A percentile compares a stretch with the other conserved stretches of the same genome.
Conservation (phyloP, 208 protist genomes). For the Phytomonas serpens region DNA sequence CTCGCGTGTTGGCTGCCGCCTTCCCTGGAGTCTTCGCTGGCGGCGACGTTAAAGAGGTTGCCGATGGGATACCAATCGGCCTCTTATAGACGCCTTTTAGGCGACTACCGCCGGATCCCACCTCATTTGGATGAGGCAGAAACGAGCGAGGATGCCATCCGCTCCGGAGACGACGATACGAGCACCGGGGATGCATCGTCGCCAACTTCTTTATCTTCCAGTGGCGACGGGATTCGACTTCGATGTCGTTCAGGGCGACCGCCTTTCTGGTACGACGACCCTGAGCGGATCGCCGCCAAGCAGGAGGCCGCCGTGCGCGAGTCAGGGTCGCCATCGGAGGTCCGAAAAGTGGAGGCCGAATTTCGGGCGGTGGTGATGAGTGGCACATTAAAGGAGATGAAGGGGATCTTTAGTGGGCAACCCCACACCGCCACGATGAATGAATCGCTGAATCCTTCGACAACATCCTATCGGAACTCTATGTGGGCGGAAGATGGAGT, state of each 20-base stretch:
- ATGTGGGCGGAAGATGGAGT: no score
- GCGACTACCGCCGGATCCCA: background rate
- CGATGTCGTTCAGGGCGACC: background rate
- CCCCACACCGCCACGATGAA: no score
- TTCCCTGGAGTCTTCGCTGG: background rate
- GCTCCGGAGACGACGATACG: no score
- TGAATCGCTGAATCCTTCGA: no score
- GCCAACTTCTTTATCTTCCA: no score
- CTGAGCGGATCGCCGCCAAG: background rate
- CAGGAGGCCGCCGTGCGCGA: background rate
- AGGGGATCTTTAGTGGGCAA: background rate
- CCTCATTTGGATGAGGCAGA: background rate
- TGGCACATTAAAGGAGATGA: background rate
- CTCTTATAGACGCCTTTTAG: background rate
- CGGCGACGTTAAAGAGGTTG: background rate
- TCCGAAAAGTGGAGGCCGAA: background rate
- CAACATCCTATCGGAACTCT: no score
- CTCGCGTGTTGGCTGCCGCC: background rate
- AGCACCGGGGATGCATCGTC: no score
- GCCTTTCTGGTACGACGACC: background rate
- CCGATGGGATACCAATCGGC: background rate
- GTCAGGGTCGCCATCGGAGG: background rate
- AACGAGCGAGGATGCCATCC: background rate
- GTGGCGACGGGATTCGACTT: background rate
- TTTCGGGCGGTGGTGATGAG: background rate